Evolutionary conservation across 192 early-diverging fungal genomes (phyloP), one percentile per base, ranked within the genome.

Genomic region (Geranomyces variabilis): DNA sequence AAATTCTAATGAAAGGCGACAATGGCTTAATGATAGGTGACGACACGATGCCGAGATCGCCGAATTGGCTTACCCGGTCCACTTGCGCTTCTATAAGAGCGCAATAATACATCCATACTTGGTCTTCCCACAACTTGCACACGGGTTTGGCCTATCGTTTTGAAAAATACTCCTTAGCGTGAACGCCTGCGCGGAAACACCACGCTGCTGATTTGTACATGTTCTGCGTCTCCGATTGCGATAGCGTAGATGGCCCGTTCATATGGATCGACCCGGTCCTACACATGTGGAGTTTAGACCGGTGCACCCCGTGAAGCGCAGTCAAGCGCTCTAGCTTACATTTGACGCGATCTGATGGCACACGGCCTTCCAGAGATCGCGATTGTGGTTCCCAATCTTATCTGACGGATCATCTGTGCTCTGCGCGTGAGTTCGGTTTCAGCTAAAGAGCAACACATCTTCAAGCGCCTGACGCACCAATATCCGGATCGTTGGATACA

Each of bases 101-200:
- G 71, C 87, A 90, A 56, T 90, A 93, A 43, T 91, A 87, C 0
- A 83, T 88, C 95, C 95, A 96, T 19, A 95, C 66, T 67, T 88
- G 74, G 75, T 96, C 95, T 75, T 95, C 94, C 95, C 95, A 96
- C 12, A 79, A 83, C 36, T 83, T 81, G 70, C 94, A 94, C 2
- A 91, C 93, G 30, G 87, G 80, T 15, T 89, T 33, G 19, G 84
- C 85, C 87, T 91, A 41, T 60, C 7, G 17, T 26, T 12, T 41
- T n/a, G n/a, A 31, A 30, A 53, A 19, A 70, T 6, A 24, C 17
- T 30, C 53, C 26, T 36, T 36, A 46, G 70, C 26, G 24, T 0
- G 36, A 13, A 1, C 22, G 30, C 66, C 1, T 57, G 47, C 43
- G 19, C n/a, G 30, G 28, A 26, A 34, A 33, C 12, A 28, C 24